These are phyloP conservation scores for Phaffomyces antillensis DNA, from an alignment of 805 yeast genomes.

Conservation along the genomic window DNA sequence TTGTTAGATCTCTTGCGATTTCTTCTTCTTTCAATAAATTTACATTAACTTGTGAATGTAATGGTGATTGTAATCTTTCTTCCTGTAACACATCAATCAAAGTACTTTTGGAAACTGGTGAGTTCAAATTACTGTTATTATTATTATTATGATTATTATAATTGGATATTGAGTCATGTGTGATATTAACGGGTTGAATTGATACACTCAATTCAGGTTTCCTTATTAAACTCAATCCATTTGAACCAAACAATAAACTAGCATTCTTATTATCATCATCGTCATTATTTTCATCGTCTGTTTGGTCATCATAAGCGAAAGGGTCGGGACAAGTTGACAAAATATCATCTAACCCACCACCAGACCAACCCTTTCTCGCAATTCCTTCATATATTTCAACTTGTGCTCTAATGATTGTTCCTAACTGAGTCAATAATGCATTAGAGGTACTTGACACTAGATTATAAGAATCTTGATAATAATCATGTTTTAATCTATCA, in stretches of 20 bases:
- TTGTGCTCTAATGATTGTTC: constrained; percentile 68
- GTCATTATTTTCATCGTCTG: not conserved
- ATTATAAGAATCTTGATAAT: constrained; percentile 56
- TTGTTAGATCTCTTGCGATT: constrained; percentile 2
- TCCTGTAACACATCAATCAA: not conserved
- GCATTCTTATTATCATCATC: constrained; percentile 1
- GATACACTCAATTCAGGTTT: constrained; percentile 1
- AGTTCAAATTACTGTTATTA: constrained; percentile 3
- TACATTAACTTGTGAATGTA: not conserved
- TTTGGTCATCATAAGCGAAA: constrained; percentile 28
- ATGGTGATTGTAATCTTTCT: not conserved
- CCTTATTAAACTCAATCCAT: constrained; percentile 4
- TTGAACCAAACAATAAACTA: not conserved
- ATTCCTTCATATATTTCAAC: constrained; percentile 75
- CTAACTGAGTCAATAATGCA: constrained; percentile 45
- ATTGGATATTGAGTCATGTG: constrained; percentile 5
- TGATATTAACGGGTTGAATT: constrained; percentile 10
- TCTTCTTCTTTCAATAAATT: not conserved
- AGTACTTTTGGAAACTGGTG: constrained; percentile 11
- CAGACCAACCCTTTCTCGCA: constrained; percentile 81
- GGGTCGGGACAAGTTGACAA: constrained; percentile 63
- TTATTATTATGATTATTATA: no score
- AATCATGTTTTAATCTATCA: constrained; percentile 67
- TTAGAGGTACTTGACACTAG: constrained; percentile 58
- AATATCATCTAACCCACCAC: constrained; percentile 75